A percentile compares a stretch with the other conserved stretches of the same genome.
phyloP scores from a whole-genome alignment of 2,329 filamentous ascomycete genomes.

The Ophiosphaerella korrae region DNA sequence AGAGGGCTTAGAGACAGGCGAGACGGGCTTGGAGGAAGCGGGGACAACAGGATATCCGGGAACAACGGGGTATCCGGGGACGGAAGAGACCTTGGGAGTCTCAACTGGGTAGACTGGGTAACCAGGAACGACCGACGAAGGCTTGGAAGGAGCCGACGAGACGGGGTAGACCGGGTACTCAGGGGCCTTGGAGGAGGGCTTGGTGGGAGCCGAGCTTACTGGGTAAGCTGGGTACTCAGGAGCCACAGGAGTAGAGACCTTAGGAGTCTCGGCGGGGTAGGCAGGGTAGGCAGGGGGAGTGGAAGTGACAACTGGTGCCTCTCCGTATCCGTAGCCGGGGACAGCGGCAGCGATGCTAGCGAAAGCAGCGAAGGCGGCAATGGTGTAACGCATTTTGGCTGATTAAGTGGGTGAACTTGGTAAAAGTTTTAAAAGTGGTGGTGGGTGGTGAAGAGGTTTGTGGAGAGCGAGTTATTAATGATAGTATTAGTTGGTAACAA shows the following conservation, averaged over 20 bases:
- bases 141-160: constrained; percentile 7
- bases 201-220: background rate
- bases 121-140: constrained; percentile 12
- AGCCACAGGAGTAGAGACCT: constrained; percentile 4
- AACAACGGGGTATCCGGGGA: constrained; percentile 5
- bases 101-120: constrained; percentile 9
- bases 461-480: constrained; percentile 42
- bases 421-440: constrained; percentile 4
- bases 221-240: constrained; percentile 14
- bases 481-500: constrained; percentile 49
- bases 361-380: constrained; percentile 40
- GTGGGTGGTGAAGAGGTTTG: constrained; percentile 21
- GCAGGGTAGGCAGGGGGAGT: constrained; percentile 20
- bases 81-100: constrained; percentile 1
- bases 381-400: constrained; percentile 49
- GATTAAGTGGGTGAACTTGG: constrained; percentile 38
- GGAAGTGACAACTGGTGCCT: constrained; percentile 14
- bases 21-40: constrained; percentile 4
- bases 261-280: constrained; percentile 14
- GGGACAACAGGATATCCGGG: constrained; percentile 5
- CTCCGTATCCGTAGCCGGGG: constrained; percentile 36
- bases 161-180: constrained; percentile 17
- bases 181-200: constrained; percentile 7
- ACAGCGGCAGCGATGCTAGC: constrained; percentile 39
- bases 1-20: constrained; percentile 7